Evolutionary conservation across 2,329 filamentous ascomycete genomes (phyloP).

Genomic region (Lachnellula suecica): DNA sequence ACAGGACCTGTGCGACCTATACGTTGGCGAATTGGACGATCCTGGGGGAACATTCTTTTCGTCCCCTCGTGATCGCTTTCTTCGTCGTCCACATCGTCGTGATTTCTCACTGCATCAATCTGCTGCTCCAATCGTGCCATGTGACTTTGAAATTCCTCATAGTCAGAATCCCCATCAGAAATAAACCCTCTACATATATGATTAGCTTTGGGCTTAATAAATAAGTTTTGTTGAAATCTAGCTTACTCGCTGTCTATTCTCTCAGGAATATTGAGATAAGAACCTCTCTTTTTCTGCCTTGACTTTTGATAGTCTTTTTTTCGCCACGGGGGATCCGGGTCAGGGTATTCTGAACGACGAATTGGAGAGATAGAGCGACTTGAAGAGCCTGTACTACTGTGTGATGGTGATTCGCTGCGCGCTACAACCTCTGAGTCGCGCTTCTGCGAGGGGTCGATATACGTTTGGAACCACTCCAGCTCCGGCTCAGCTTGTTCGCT

Average conservation of each 20-base stretch:
- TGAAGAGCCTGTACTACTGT: background rate
- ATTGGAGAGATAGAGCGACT: background rate
- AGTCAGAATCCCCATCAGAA: slow-evolving; percentile 41
- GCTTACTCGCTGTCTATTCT: slow-evolving; percentile 3
- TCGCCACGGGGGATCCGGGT: too few relatives aligned
- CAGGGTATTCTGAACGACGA: too few relatives aligned
- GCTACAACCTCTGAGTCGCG: background rate
- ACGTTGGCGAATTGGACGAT: background rate
- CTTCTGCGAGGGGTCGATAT: too few relatives aligned
- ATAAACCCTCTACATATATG: slow-evolving; percentile 9
- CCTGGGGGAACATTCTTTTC: background rate
- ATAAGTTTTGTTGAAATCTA: background rate
- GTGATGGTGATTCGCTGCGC: background rate
- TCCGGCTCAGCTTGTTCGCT: background rate
- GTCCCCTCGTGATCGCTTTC: slow-evolving; percentile 5
- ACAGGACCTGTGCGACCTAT: slow-evolving; percentile 5
- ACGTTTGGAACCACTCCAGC: background rate
- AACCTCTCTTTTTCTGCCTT: background rate
- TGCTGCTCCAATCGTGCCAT: slow-evolving; percentile 38
- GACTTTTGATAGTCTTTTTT: too few relatives aligned
- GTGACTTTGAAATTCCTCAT: slow-evolving; percentile 38
- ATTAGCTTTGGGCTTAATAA: background rate
- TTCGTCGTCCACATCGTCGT: background rate
- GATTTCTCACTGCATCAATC: slow-evolving; percentile 15
- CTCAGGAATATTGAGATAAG: background rate